A percentile compares a stretch with the other conserved stretches of the same genome.
These are phyloP conservation scores for Colletotrichum sp. DNA, from an alignment of 2,329 filamentous ascomycete genomes.

Conservation along the genomic window DNA sequence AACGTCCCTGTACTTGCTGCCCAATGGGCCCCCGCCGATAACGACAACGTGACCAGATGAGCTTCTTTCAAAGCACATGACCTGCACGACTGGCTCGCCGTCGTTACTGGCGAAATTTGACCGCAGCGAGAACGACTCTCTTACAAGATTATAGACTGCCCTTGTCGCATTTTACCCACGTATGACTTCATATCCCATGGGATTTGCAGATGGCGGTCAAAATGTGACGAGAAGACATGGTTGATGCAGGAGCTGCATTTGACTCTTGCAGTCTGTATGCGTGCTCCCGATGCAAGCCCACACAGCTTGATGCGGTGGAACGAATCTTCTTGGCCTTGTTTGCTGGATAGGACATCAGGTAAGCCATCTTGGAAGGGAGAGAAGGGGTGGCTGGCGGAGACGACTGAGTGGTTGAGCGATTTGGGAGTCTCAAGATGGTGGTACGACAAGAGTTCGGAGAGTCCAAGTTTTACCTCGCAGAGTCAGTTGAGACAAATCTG, in stretches of 20 bases:
- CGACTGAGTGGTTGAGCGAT: not conserved
- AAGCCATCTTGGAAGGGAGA: not conserved
- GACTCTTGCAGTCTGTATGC: slow-evolving; percentile 13
- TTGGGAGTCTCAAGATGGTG: not conserved
- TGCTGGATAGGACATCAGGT: not conserved
- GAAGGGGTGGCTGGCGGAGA: not conserved
- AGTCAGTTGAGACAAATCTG: slow-evolving; percentile 11
- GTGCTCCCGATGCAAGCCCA: slow-evolving; percentile 13
- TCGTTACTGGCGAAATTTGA: not conserved
- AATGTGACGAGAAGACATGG: slow-evolving; percentile 22
- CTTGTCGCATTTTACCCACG: not conserved
- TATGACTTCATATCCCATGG: slow-evolving; percentile 17
- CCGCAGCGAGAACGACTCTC: not conserved
- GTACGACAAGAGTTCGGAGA: slow-evolving; percentile 1
- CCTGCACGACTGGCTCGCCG: slow-evolving; percentile 8
- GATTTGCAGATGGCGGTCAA: slow-evolving; percentile 18
- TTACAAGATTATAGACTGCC: not conserved
- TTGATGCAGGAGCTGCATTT: slow-evolving; percentile 17
- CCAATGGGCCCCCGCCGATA: slow-evolving; percentile 15
- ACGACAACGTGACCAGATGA: slow-evolving; percentile 6
- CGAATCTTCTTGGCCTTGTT: slow-evolving; percentile 13
- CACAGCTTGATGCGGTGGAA: slow-evolving; percentile 17
- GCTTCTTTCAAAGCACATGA: slow-evolving; percentile 15
- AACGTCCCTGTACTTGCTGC: slow-evolving; percentile 6
- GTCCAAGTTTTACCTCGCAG: slow-evolving; percentile 16